A percentile compares a stretch with the other conserved stretches of the same genome.
phyloP scores from a whole-genome alignment of 305 asterid genomes.

The Vinca major region DNA sequence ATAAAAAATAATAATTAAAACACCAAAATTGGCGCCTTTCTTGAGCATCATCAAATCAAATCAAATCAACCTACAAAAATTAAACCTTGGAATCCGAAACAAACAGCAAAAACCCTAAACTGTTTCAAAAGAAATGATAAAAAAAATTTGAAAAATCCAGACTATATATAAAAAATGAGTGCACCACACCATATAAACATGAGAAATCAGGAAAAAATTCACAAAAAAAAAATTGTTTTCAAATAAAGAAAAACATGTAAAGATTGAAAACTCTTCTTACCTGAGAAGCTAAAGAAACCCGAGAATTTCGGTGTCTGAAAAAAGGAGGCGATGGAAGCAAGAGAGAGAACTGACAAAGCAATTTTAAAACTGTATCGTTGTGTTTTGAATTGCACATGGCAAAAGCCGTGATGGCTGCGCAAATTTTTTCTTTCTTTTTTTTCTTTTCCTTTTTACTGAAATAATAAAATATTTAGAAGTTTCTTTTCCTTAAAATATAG shows the following conservation, averaged over 20 bases:
- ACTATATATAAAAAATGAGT: neutral
- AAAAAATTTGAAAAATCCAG: neutral
- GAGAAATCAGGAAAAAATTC: neutral
- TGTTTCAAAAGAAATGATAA: neutral
- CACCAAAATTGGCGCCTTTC: neutral
- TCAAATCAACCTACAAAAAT: neutral
- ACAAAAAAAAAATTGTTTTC: too few relatives aligned
- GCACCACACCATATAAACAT: neutral
- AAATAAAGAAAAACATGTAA: neutral
- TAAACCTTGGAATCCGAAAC: neutral
- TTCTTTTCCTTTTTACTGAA: too few relatives aligned
- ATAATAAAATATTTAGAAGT: too few relatives aligned
- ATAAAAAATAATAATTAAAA: neutral
- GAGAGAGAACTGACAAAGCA: neutral
- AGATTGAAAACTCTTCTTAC: neutral
- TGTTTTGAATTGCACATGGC: neutral
- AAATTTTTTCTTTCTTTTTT: neutral
- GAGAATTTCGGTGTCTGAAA: neutral
- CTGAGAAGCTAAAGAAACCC: neutral
- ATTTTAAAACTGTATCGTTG: neutral
- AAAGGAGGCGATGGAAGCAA: neutral
- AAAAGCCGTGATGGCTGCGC: neutral
- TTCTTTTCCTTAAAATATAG: too few relatives aligned
- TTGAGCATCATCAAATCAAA: constrained; percentile 3
- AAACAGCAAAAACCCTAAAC: neutral